Conservation (phyloP, 2,329 filamentous ascomycete species). For the Penicillium sp. region DNA sequence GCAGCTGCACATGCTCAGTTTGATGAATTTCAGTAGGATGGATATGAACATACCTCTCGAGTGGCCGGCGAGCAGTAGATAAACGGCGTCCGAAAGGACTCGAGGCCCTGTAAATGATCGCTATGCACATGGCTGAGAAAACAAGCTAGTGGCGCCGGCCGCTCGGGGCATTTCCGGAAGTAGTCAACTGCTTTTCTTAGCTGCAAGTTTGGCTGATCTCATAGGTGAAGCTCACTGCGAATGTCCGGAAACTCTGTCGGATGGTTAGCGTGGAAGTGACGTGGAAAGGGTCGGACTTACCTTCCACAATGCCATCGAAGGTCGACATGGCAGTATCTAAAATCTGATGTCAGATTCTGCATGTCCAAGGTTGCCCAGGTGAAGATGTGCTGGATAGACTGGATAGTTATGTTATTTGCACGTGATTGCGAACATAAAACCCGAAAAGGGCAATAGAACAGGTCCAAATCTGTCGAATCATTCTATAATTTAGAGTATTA, state of each 20-base stretch:
- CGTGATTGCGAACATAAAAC: slow-evolving; percentile 1
- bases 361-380: not conserved
- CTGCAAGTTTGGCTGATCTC: not conserved
- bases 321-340: slow-evolving; percentile 23
- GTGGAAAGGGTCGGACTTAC: slow-evolving; percentile 9
- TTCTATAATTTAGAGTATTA: not conserved
- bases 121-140: slow-evolving; percentile 91
- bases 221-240: slow-evolving; percentile 43
- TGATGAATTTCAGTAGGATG: not conserved
- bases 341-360: slow-evolving; percentile 1
- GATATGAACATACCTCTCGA: slow-evolving; percentile 46
- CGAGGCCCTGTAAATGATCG: slow-evolving; percentile 75
- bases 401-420: not conserved
- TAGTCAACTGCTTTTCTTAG: slow-evolving; percentile 58
- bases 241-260: slow-evolving; percentile 66
- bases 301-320: slow-evolving; percentile 27
- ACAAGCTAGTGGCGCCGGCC: slow-evolving; percentile 62
- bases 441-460: not conserved
- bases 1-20: slow-evolving; percentile 40
- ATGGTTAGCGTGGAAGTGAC: not conserved
- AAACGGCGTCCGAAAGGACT: slow-evolving; percentile 67
- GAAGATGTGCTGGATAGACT: not conserved
- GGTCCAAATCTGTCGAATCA: not conserved
- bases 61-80: slow-evolving; percentile 86
- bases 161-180: slow-evolving; percentile 54